Evolutionary conservation across 2,329 filamentous ascomycete species (phyloP), one percentile per base, ranked within the genome.

Genomic region (Fusarium foetens): DNA sequence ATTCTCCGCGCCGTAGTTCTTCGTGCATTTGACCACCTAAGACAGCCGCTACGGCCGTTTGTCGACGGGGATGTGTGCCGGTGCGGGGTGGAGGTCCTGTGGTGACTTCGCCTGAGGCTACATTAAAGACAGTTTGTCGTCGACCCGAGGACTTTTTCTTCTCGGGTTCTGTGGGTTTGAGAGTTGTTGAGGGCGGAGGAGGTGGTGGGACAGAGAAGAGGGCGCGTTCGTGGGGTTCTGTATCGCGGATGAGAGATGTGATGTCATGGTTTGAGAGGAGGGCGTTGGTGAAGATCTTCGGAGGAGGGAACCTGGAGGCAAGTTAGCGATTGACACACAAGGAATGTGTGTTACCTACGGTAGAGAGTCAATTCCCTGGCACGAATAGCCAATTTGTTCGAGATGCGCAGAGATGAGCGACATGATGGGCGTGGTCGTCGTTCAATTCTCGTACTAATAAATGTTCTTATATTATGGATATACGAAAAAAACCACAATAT

Each of bases 281-380:
- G 38, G 96, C 94, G 81, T 97, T 98, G 75, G 95, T 96, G 84
- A 98, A 99, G 78, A 96, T 94, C 78, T 94, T 97, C n/a, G 95
- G 94, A 4, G 90, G 90, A 43, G 94, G 94, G 76, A 98, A 98
- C 38, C 94, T 97, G 72, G 16, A 55, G 58, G 70, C 69, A 29
- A 8, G n/a, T 55, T 16, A 63, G 35, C 14, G 36, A 13, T 27
- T 35, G 60, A 21, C 21, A 36, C 31, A 25, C 13, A 13, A 14
- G 21, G 23, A 27, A 42, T 23, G 29, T 25, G 14, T n/a, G 8
- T 53, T 9, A 77, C 89, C 68, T 83, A 94, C 93, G 92, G 91
- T 23, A 95, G 87, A 57, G 91, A 90, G 68, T 91, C 88, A 73
- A 95, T 94, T 64, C 92, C 91, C 80, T 91, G 89, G 70, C 93